These are phyloP conservation scores for Dactylonectria macrodidyma DNA, from an alignment of 2,329 filamentous ascomycete species.

Conservation along the genomic window DNA sequence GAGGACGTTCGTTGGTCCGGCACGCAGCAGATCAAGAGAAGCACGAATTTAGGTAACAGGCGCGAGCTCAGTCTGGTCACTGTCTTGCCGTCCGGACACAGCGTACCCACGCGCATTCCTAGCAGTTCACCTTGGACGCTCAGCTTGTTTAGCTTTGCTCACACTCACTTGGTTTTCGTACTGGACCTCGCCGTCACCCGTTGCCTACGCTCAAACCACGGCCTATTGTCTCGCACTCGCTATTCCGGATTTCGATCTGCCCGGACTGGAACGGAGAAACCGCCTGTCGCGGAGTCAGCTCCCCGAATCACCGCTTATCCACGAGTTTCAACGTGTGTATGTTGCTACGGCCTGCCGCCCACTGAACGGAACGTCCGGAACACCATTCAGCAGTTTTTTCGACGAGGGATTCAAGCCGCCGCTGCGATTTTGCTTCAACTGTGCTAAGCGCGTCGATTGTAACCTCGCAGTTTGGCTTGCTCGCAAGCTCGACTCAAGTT, in stretches of 20 bases:
- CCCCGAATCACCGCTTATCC: conserved; percentile 20
- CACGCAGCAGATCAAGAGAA: conserved; percentile 8
- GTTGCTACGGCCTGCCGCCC: conserved; percentile 19
- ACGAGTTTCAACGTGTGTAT: conserved; percentile 11
- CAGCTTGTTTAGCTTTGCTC: conserved; percentile 10
- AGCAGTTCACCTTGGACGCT: conserved; percentile 6
- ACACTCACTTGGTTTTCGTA: conserved; percentile 21
- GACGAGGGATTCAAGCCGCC: background rate
- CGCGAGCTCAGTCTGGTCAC: conserved; percentile 44
- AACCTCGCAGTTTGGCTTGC: conserved; percentile 13
- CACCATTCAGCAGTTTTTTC: conserved; percentile 5
- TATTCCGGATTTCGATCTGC: conserved; percentile 17
- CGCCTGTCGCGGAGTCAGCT: conserved; percentile 13
- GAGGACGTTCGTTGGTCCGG: conserved; percentile 26
- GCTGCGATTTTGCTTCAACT: conserved; percentile 8
- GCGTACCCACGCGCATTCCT: conserved; percentile 35
- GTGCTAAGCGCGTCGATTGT: conserved; percentile 16
- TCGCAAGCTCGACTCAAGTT: conserved; percentile 13
- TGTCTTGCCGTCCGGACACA: conserved; percentile 35
- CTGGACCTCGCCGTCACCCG: conserved; percentile 14
- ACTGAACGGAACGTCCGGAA: conserved; percentile 43
- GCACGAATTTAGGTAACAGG: conserved; percentile 22
- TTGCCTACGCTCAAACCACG: conserved; percentile 16
- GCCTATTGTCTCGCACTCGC: background rate
- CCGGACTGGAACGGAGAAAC: conserved; percentile 19